Base-by-base conservation (phyloP, 495 filamentous ascomycete species). In the Hypoxylon fuscum region DNA sequence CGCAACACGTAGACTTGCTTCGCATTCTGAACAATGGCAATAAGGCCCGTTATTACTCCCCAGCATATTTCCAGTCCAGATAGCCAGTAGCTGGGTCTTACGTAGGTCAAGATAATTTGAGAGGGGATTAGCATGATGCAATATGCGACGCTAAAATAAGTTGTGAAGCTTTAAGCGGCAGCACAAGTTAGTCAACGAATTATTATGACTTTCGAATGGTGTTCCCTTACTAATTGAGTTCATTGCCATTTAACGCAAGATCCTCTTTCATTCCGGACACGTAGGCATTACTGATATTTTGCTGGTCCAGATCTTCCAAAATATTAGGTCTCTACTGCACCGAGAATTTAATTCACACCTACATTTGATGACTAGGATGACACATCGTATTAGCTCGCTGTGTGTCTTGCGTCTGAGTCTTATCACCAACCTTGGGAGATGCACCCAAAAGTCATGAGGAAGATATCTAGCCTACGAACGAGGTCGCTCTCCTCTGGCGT, bases 71-170 rank as follows among this genome's bases (percentile, higher is more conserved):
- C 77, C 11, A 79, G 70, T 6, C 67, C 71, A 0, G 77, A 64
- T 9, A 81, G 59, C 72, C 73, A 80, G 50, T 76, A 72, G 44
- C 72, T 74, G 9, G 74, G 53, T 20, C 71, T 45, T 53, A 77
- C 74, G 42, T 75, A 72, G 0, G 81, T 68, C 68, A 88, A 66
- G 25, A 88, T 75, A 15, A 88, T 73, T 62, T 87, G 85, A 23
- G 72, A 76, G 11, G 79, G 79, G 31, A 80, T 74, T 25, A 78
- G 66, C 69, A 77, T 79, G 37, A 79, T 70, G 25, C 78, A 73
- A 40, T 78, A 79, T 2, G 74, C 76, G 23, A 79, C 73, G 52
- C 72, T 78, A 59, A 78, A 81, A 50, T 73, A 79, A 5, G 83
- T 83, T 32, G 81, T 83, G 74, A 87, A 83, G 34, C 75, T 77